Conservation (phyloP, 306 rosid genomes). For the Gillenia trifoliata region DNA sequence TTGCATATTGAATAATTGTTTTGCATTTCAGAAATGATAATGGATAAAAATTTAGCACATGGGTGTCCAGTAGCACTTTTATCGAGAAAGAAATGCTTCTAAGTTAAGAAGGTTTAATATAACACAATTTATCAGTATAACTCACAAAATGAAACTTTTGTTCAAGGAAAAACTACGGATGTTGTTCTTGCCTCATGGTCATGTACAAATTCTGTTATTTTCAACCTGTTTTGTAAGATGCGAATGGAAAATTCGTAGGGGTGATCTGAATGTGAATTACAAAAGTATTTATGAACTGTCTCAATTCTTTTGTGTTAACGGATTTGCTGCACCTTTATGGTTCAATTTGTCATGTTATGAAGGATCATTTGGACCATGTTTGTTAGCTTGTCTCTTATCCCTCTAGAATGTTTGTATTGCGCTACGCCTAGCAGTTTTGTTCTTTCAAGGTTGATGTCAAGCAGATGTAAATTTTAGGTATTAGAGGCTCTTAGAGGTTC, state of each 20-base stretch:
- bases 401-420: background rate
- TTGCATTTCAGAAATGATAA: background rate
- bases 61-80: background rate
- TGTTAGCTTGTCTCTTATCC: background rate
- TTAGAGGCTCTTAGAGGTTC: constrained; percentile 87
- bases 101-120: background rate
- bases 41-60: background rate
- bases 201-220: background rate
- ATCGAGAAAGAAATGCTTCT: background rate
- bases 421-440: background rate
- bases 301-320: background rate
- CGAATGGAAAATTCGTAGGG: background rate
- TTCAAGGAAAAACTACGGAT: background rate
- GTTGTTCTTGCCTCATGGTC: background rate
- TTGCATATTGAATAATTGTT: background rate
- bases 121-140: background rate
- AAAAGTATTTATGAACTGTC: background rate
- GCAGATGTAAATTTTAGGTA: constrained; percentile 46
- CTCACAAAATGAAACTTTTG: background rate
- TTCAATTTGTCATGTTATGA: background rate
- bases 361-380: background rate
- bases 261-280: background rate
- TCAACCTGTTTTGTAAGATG: background rate
- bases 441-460: constrained; percentile 21
- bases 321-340: background rate